Evolutionary conservation across 2,329 filamentous ascomycete species (phyloP).

Genomic region (Cadophora gregata): DNA sequence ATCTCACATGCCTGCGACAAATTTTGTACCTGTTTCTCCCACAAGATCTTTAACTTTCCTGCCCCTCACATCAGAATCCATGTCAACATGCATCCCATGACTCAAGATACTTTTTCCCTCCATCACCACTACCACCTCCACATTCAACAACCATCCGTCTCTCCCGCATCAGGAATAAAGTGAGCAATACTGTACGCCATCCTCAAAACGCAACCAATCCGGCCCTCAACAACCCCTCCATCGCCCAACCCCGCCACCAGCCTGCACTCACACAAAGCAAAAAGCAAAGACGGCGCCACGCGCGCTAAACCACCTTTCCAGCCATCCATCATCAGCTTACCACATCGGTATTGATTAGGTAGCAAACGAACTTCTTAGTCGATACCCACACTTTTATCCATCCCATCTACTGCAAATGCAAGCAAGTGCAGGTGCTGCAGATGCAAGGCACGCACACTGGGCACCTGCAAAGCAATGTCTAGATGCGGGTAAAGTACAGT

Average conservation of each 20-base stretch:
- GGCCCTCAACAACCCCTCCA: neutral
- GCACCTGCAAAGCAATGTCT: neutral
- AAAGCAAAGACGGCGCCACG: slow-evolving; percentile 5
- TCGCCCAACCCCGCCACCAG: slow-evolving; percentile 7
- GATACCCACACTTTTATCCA: neutral
- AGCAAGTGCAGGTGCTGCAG: neutral
- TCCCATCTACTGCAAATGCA: neutral
- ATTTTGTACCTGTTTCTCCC: neutral
- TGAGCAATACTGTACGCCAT: neutral
- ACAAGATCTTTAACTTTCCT: neutral
- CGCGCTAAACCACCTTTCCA: neutral
- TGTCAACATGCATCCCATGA: neutral
- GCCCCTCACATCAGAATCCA: neutral
- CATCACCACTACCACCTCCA: neutral
- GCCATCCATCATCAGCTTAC: neutral
- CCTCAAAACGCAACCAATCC: neutral
- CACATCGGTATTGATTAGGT: too few relatives aligned
- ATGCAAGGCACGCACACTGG: slow-evolving; percentile 6
- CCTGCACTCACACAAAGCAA: neutral
- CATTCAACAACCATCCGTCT: neutral
- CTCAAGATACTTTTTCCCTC: slow-evolving; percentile 1
- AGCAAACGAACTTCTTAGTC: neutral
- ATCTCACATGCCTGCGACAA: neutral
- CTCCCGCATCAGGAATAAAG: neutral
- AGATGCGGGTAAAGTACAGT: neutral